Base-by-base conservation (phyloP, 2,329 filamentous ascomycete species). In the Cephalotrichum gorgonifer region DNA sequence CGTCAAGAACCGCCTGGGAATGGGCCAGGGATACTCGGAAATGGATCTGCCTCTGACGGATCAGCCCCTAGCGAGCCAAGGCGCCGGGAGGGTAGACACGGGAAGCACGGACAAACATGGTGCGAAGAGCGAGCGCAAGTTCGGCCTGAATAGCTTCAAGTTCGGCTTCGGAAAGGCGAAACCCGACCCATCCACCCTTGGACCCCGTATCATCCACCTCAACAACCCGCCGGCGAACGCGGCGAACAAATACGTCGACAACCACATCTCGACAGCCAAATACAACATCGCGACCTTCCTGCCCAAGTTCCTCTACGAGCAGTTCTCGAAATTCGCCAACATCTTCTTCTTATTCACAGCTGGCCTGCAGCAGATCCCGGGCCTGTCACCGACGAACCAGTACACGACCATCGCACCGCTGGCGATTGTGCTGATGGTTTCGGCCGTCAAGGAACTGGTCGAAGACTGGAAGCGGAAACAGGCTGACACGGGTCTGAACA, bases 261-360 rank as follows among this genome's bases (percentile, higher is more conserved):
- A 98, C 63, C 89, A 97, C 66, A 86, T 98, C 54, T 97, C 91
- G 39, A 98, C 93, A 6, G 86, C 93, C 54, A 98, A 98, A 68
- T 98, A 98, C 78, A 98, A 97, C 65, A 59, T 88, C 61, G 75
- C 87, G 49, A 95, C 89, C 20, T 98, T 98, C 66, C 63, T 97
- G 17, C 93, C 93, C 46, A 98, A 98, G 67, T 98, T 98, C 68
- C 74, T 98, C 50, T 89, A 91, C 65, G 93, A 98, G 66, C 93
- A 98, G 64, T 98, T 98, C 70, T 96, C 90, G 53, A 98, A 96
- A 73, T 95, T 96, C 67, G 93, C 93, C 73, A 98, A 98, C 69
- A 69, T 98, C 61, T 98, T 98, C 74, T 98, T 98, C 85, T 79
- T 98, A 64, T 97, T 98, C 67, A 98, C 93, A 33, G 90, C 93